Percentiles rank a stretch among this genome's conserved stretches.
Conservation (phyloP, 164 flowering plant species). For the Buxus sempervirens region DNA sequence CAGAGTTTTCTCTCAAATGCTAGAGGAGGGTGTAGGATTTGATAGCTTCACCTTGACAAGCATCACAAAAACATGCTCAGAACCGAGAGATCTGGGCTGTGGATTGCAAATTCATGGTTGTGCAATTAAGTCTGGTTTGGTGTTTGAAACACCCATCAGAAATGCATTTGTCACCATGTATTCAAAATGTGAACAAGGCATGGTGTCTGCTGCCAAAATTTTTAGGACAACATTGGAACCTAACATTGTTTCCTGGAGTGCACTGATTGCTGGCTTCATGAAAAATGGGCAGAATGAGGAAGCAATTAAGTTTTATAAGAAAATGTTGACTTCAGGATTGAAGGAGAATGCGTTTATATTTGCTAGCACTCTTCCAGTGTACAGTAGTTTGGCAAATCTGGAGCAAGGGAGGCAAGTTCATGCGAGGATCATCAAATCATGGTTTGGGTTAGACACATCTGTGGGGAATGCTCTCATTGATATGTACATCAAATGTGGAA, state of each 20-base stretch:
- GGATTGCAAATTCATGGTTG: slow-evolving; percentile 24
- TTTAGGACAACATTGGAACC: slow-evolving; percentile 11
- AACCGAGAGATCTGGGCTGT: slow-evolving; percentile 12
- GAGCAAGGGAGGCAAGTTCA: slow-evolving; percentile 26
- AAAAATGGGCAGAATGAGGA: slow-evolving; percentile 15
- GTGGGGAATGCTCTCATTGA: slow-evolving; percentile 27
- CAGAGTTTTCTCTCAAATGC: slow-evolving; percentile 12
- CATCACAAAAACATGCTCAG: slow-evolving; percentile 21
- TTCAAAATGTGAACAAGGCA: slow-evolving; percentile 16
- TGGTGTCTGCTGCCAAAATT: slow-evolving; percentile 15
- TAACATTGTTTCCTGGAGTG: slow-evolving; percentile 30
- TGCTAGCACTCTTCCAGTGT: slow-evolving; percentile 21
- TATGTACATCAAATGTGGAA: slow-evolving; percentile 30
- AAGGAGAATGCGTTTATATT: slow-evolving; percentile 20
- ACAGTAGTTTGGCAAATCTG: slow-evolving; percentile 16
- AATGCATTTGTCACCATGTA: slow-evolving; percentile 28
- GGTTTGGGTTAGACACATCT: slow-evolving; percentile 9
- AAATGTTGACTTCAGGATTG: slow-evolving; percentile 19
- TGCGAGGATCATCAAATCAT: slow-evolving; percentile 20
- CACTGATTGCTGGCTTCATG: slow-evolving; percentile 21
- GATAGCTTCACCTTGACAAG: slow-evolving; percentile 29
- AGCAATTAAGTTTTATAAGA: slow-evolving; percentile 17
- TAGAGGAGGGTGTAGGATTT: slow-evolving; percentile 5
- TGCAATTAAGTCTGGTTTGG: slow-evolving; percentile 18
- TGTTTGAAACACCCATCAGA: slow-evolving; percentile 15